Evolutionary conservation across 2,329 filamentous ascomycete genomes (phyloP).

Genomic region (Zasmidium angulare): DNA sequence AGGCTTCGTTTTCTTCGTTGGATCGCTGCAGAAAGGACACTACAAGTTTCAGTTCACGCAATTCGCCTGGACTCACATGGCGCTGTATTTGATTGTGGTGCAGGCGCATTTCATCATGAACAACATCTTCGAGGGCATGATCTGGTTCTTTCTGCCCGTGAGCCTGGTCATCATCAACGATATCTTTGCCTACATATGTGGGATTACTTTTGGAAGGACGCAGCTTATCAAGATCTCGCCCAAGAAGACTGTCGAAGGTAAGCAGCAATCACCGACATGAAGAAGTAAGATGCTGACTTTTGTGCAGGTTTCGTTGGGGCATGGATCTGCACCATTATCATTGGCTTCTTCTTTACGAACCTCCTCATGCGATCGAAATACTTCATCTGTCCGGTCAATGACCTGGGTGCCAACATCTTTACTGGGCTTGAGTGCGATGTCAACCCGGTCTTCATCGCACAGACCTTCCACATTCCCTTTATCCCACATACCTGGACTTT

Average conservation of each 20-base stretch:
- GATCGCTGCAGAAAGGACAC: slow-evolving; percentile 88
- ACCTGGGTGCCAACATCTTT: slow-evolving; percentile 89
- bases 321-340: slow-evolving; percentile 91
- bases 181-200: slow-evolving; percentile 96
- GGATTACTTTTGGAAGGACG: slow-evolving; percentile 93
- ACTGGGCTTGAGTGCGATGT: slow-evolving; percentile 85
- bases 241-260: slow-evolving; percentile 90
- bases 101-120: slow-evolving; percentile 99
- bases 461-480: slow-evolving; percentile 67
- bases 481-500: slow-evolving; percentile 65
- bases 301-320: slow-evolving; percentile 81
- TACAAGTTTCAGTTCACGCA: slow-evolving; percentile 99
- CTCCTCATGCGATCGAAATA: slow-evolving; percentile 88
- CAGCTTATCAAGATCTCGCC: slow-evolving; percentile 97
- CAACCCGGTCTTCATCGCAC: slow-evolving; percentile 86
- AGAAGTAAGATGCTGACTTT: slow-evolving; percentile 3
- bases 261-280: not conserved
- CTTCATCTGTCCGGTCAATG: slow-evolving; percentile 97
- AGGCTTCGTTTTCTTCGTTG: slow-evolving; percentile 99
- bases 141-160: slow-evolving; percentile 98
- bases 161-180: slow-evolving; percentile 97
- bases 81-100: slow-evolving; percentile 93
- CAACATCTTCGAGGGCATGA: slow-evolving; percentile 99
- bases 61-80: slow-evolving; percentile 99
- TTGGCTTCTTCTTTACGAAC: slow-evolving; percentile 78